These are phyloP conservation scores for Colletotrichum plurivorum DNA, from an alignment of 2,329 filamentous ascomycete species.

Conservation along the genomic window DNA sequence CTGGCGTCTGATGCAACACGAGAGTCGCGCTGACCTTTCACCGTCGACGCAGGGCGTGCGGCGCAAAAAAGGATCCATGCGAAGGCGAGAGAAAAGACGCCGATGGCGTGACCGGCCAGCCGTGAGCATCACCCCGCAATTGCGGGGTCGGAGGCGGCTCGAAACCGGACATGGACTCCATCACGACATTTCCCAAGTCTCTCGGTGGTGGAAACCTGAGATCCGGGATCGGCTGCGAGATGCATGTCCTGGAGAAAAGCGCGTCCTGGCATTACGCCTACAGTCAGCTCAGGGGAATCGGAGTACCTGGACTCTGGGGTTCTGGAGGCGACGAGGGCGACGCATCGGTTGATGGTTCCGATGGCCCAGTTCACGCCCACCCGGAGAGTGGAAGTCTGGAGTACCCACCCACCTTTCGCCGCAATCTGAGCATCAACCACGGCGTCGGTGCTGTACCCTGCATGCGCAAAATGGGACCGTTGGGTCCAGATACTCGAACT, in stretches of 20 bases:
- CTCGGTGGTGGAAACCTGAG: conserved; percentile 24
- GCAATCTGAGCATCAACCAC: conserved; percentile 7
- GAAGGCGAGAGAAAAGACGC: conserved; percentile 23
- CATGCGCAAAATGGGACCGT: conserved; percentile 19
- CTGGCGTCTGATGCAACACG: conserved; percentile 4
- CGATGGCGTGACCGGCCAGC: conserved; percentile 38
- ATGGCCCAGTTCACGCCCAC: not conserved
- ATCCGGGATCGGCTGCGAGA: not conserved
- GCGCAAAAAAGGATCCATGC: conserved; percentile 2
- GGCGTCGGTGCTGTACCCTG: conserved; percentile 28
- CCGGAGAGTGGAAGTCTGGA: conserved; percentile 21
- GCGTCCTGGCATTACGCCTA: too few species aligned
- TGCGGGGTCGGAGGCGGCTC: conserved; percentile 37
- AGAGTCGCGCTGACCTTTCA: not conserved
- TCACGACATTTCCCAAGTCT: conserved; percentile 29
- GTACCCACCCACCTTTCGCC: conserved; percentile 12
- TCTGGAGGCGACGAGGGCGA: conserved; percentile 3
- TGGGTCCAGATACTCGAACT: not conserved
- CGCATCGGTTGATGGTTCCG: conserved; percentile 12
- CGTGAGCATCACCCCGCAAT: conserved; percentile 28
- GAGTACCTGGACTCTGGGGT: not conserved
- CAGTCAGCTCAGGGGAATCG: not conserved
- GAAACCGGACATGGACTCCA: conserved; percentile 23
- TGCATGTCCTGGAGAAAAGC: not conserved
- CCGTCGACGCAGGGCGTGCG: not conserved